Base-by-base conservation (phyloP, 2,329 filamentous ascomycete genomes). In the Diaporthe nobilis region DNA sequence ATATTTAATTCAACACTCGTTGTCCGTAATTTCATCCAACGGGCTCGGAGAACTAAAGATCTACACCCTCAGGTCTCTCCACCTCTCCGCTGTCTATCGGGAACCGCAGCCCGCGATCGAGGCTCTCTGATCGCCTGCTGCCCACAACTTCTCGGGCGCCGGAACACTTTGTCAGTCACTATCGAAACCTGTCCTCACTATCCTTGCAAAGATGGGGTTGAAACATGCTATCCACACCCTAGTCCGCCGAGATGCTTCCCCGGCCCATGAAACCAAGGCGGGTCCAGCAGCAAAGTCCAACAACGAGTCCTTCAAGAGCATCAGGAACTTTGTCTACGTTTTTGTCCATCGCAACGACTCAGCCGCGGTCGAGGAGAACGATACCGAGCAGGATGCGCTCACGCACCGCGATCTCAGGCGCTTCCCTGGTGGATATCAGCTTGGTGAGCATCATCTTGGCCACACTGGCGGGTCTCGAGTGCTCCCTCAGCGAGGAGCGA, bases 211-310 rank as follows among this genome's bases (percentile, higher is more conserved):
- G 39, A 68, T 68, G 63, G 44, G 63, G 31, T 68, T 53, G 63
- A 68, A 68, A 68, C 63, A 68, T 39, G 63, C 63, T 53, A 68
- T 68, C 22, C n/a, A 37, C 31, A 68, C 63, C 63, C 31, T 53
- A 8, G 47, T 68, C 31, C 47, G 31, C 63, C 63, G 63, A 31
- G 63, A 68, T 22, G 31, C 47, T 68, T 37, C 47, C 63, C 63
- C 31, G 63, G 47, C 44, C 31, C 31, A 53, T 39, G 63, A 68
- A 53, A 39, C 28, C 5, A 68, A 53, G 22, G 31, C 31, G 22
- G 63, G 47, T 13, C 44, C 47, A 15, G 39, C 60, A 31, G 63
- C 34, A 20, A 68, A 53, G 47, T 25, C 47, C 44, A 68, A 51
- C 44, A 68, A 51, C 44, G 31, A 68, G 47, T 53, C 63, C 31